Percentiles rank a stretch among this genome's conserved stretches.
phyloP scores from a whole-genome alignment of 2,329 filamentous ascomycete species.

The Colletotrichum sp. region DNA sequence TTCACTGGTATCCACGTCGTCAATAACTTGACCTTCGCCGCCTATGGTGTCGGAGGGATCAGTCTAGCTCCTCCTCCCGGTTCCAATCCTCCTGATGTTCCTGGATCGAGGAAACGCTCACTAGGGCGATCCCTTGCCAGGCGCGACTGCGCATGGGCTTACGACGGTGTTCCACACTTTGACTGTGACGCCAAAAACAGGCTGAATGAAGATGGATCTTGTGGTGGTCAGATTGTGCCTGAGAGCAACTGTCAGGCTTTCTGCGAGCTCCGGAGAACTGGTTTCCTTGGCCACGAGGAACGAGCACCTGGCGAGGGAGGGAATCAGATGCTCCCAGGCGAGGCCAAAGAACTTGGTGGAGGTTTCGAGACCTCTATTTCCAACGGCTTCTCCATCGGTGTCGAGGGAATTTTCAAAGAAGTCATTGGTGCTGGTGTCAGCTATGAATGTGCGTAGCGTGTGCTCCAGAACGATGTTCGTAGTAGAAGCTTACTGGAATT shows the following conservation, averaged over 20 bases:
- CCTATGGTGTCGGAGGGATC: neutral
- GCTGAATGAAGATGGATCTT: neutral
- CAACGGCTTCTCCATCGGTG: neutral
- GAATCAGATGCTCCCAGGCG: neutral
- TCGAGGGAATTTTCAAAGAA: neutral
- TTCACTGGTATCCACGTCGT: neutral
- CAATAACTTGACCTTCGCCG: neutral
- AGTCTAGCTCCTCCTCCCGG: accelerated
- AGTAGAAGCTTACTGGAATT: no score
- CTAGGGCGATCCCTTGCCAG: no score
- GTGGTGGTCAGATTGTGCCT: neutral
- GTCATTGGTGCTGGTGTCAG: neutral
- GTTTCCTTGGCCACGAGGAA: neutral
- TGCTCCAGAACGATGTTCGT: no score
- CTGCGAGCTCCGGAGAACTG: neutral
- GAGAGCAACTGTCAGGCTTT: neutral
- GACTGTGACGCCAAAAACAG: neutral
- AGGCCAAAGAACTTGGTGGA: neutral
- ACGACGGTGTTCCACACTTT: neutral
- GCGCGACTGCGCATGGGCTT: neutral
- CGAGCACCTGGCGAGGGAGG: neutral
- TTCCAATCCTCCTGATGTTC: neutral
- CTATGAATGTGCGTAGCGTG: neutral
- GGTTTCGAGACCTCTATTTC: neutral
- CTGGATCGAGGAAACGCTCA: neutral